phyloP scores from a whole-genome alignment of 2,329 filamentous ascomycete genomes.

The Aspergillus flavus region DNA sequence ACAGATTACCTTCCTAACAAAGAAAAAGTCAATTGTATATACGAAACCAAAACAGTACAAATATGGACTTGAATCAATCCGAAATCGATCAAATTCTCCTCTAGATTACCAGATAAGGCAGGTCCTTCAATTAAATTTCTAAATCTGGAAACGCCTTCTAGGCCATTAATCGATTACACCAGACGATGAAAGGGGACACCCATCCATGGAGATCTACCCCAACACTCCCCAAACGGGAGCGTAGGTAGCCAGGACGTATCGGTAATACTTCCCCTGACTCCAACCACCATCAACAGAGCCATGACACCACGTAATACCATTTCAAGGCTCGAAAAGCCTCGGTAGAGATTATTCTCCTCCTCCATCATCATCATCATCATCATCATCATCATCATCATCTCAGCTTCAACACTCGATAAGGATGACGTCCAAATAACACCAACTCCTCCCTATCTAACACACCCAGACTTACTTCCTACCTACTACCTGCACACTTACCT shows the following conservation, averaged over 20 bases:
- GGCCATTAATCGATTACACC: background rate
- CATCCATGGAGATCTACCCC: no score
- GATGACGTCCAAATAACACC: background rate
- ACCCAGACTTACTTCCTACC: background rate
- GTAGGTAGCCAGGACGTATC: no score
- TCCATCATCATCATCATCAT: background rate
- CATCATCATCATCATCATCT: background rate
- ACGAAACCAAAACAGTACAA: no score
- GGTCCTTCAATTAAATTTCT: background rate
- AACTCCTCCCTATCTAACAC: background rate
- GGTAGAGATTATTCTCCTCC: background rate
- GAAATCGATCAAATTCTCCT: no score
- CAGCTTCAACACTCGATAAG: background rate
- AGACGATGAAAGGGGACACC: no score
- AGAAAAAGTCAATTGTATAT: background rate
- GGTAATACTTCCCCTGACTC: no score
- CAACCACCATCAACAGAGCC: no score
- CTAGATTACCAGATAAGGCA: background rate
- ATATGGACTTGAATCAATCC: background rate
- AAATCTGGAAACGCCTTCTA: background rate
- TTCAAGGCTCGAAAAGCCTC: background rate
- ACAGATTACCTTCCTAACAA: background rate
- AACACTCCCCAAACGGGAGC: no score
- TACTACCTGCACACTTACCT: background rate
- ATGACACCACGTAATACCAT: background rate